Conservation (phyloP, 306 rosid genomes). For the Casuarina cunninghamiana region DNA sequence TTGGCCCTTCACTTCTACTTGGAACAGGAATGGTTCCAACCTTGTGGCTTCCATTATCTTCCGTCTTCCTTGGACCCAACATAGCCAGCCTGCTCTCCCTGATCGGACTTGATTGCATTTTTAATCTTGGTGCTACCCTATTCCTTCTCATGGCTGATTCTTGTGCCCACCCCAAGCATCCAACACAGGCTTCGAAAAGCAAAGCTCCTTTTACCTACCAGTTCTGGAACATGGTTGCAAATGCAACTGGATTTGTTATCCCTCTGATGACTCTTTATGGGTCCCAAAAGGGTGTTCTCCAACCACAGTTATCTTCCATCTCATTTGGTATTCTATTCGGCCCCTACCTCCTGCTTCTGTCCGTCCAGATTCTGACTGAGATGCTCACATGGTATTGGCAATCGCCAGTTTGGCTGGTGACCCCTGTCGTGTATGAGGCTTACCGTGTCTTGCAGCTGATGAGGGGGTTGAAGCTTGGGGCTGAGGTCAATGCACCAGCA, state of each 20-base stretch:
- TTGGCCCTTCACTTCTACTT: slow-evolving; percentile 85
- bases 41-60: slow-evolving; percentile 84
- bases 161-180: slow-evolving; percentile 58
- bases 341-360: slow-evolving; percentile 76
- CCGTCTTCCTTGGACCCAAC: slow-evolving; percentile 79
- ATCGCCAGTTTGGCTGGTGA: slow-evolving; percentile 93
- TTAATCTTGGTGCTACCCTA: slow-evolving; percentile 84
- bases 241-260: slow-evolving; percentile 59
- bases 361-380: slow-evolving; percentile 82
- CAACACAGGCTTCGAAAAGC: slow-evolving; percentile 53
- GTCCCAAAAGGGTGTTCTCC: slow-evolving; percentile 61
- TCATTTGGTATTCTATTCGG: slow-evolving; percentile 68
- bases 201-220: slow-evolving; percentile 85
- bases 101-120: slow-evolving; percentile 88
- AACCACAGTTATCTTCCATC: slow-evolving; percentile 67
- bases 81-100: slow-evolving; percentile 83
- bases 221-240: slow-evolving; percentile 82
- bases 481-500: slow-evolving; percentile 70
- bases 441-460: slow-evolving; percentile 91
- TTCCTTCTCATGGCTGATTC: slow-evolving; percentile 96
- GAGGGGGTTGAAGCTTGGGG: slow-evolving; percentile 87
- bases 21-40: slow-evolving; percentile 83
- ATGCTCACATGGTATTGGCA: slow-evolving; percentile 91
- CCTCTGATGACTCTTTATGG: slow-evolving; percentile 62
- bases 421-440: slow-evolving; percentile 75